phyloP scores from a whole-genome alignment of 495 filamentous ascomycete species.

The Astrothelium macrocarpum region DNA sequence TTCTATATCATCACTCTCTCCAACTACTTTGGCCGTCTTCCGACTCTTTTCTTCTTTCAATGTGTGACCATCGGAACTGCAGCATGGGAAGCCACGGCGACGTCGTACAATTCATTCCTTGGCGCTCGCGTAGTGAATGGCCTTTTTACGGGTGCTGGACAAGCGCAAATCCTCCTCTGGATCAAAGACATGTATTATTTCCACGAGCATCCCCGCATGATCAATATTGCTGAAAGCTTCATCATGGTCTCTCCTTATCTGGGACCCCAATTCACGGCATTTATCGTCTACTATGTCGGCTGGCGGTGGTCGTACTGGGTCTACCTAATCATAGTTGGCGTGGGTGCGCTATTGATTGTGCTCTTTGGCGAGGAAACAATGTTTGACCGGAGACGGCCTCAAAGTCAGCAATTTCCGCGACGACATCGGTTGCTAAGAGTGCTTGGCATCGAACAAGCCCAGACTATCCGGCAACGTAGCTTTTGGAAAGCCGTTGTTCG shows the following conservation, averaged over 20 bases:
- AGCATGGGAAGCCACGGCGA: constrained; percentile 1
- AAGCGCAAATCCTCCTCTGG: not conserved
- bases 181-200: constrained; percentile 10
- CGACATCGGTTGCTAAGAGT: constrained; percentile 1
- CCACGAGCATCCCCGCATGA: constrained; percentile 9
- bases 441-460: constrained; percentile 4
- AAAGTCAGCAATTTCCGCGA: not conserved
- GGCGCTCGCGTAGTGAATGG: not conserved
- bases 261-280: not conserved
- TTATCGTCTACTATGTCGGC: not conserved
- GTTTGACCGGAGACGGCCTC: not conserved
- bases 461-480: not conserved
- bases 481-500: constrained; percentile 3
- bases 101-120: not conserved
- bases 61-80: not conserved
- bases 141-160: not conserved
- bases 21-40: constrained; percentile 16
- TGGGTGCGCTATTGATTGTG: not conserved
- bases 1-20: constrained; percentile 10
- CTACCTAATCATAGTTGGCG: not conserved
- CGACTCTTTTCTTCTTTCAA: constrained; percentile 11
- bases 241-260: constrained; percentile 8
- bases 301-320: constrained; percentile 6
- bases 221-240: not conserved
- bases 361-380: constrained; percentile 5